phyloP scores from a whole-genome alignment of 2,329 filamentous ascomycete species.

The Cladosporium sp. region DNA sequence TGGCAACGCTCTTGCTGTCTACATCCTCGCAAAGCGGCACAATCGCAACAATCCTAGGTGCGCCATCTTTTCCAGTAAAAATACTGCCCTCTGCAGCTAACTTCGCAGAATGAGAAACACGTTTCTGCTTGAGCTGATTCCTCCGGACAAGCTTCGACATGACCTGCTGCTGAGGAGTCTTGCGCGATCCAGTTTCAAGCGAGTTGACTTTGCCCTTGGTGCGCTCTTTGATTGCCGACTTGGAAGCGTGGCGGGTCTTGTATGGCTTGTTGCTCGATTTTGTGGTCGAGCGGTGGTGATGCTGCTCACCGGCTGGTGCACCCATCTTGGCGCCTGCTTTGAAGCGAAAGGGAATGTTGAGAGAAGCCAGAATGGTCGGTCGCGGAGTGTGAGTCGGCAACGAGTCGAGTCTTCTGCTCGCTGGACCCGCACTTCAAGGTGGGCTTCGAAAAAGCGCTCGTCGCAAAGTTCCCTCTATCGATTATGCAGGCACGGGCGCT shows the following conservation, averaged over 20 bases:
- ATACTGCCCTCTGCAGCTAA: constrained; percentile 74
- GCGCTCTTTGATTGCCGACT: constrained; percentile 77
- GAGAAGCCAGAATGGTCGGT: constrained; percentile 6
- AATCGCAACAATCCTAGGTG: constrained; percentile 81
- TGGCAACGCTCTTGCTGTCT: constrained; percentile 63
- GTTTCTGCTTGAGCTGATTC: constrained; percentile 90
- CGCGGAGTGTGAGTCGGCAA: not conserved
- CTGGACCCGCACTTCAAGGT: constrained; percentile 5
- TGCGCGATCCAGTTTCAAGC: constrained; percentile 68
- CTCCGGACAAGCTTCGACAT: constrained; percentile 95
- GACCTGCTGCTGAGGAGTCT: constrained; percentile 90
- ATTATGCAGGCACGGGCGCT: constrained; percentile 3
- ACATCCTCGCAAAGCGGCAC: constrained; percentile 75
- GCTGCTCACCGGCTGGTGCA: constrained; percentile 41
- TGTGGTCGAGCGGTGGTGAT: constrained; percentile 90
- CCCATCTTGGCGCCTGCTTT: constrained; percentile 60
- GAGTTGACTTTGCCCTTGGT: constrained; percentile 79
- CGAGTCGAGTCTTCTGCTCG: not conserved
- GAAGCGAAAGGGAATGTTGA: constrained; percentile 66
- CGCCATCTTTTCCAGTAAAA: constrained; percentile 81
- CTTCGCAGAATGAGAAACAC: constrained; percentile 76
- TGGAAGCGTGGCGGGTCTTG: constrained; percentile 88
- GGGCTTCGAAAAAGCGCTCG: constrained; percentile 8
- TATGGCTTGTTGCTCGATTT: constrained; percentile 85
- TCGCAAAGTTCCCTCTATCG: constrained; percentile 2